phyloP scores from a whole-genome alignment of 1,139 yeast species.

The Suhomyces bribrorum region DNA sequence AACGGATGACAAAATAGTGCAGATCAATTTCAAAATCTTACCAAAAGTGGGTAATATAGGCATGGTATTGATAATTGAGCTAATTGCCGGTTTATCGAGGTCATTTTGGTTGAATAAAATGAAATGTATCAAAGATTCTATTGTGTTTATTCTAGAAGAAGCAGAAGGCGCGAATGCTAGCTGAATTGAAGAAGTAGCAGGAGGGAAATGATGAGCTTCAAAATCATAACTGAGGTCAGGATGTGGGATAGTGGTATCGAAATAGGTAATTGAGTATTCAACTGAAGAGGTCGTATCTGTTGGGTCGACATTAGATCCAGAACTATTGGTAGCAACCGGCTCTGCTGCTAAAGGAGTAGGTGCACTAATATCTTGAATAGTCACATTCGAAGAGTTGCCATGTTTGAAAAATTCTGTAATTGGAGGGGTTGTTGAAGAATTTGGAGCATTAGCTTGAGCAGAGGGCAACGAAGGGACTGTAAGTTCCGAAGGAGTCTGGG shows the following conservation, averaged over 20 bases:
- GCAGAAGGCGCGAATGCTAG: slow-evolving; percentile 12
- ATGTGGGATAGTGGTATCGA: slow-evolving; percentile 49
- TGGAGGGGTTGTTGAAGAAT: slow-evolving; percentile 12
- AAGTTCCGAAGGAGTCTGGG: slow-evolving; percentile 4
- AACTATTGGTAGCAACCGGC: slow-evolving; percentile 5
- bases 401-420: slow-evolving; percentile 18
- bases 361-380: slow-evolving; percentile 16
- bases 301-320: slow-evolving; percentile 1
- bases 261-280: slow-evolving; percentile 27
- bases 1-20: slow-evolving; percentile 25
- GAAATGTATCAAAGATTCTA: slow-evolving; percentile 76
- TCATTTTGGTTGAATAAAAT: slow-evolving; percentile 49
- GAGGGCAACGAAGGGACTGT: slow-evolving; percentile 9
- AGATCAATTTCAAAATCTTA: slow-evolving; percentile 45
- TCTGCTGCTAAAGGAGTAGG: slow-evolving; percentile 9
- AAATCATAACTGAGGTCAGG: slow-evolving; percentile 66
- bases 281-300: slow-evolving; percentile 2
- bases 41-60: slow-evolving; percentile 69
- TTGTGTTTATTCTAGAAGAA: slow-evolving; percentile 24
- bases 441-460: slow-evolving; percentile 6
- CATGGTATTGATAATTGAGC: slow-evolving; percentile 53
- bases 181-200: slow-evolving; percentile 14
- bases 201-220: slow-evolving; percentile 32
- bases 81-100: slow-evolving; percentile 32
- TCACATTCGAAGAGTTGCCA: slow-evolving; percentile 18